phyloP scores from a whole-genome alignment of 805 yeast species.

The Candida odintsovae region DNA sequence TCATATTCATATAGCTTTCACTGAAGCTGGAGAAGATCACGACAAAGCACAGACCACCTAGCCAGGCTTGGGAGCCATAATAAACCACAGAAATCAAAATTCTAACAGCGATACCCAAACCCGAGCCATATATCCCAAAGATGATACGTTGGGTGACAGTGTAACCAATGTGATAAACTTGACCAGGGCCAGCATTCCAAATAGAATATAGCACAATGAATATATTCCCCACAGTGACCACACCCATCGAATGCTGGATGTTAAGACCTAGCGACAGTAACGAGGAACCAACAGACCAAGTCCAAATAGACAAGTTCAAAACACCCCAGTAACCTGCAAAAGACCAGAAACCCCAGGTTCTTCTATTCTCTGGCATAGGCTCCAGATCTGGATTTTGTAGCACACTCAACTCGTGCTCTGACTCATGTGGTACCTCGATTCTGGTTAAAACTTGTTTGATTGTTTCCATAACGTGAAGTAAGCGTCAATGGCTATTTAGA shows the following conservation, averaged over 20 bases:
- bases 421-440: conserved; percentile 22
- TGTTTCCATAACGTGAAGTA: background rate
- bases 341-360: conserved; percentile 33
- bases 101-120: conserved; percentile 34
- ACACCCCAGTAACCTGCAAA: conserved; percentile 31
- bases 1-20: conserved; percentile 29
- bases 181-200: conserved; percentile 35
- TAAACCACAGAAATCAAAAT: conserved; percentile 35
- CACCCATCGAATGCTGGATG: conserved; percentile 36
- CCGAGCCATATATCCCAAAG: conserved; percentile 37
- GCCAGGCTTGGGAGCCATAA: conserved; percentile 38
- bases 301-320: conserved; percentile 29
- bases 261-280: conserved; percentile 32
- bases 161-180: conserved; percentile 34
- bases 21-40: conserved; percentile 33
- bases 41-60: conserved; percentile 36
- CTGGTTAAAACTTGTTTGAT: conserved; percentile 4
- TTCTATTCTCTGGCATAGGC: conserved; percentile 32
- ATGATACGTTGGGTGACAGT: conserved; percentile 31
- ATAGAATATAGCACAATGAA: conserved; percentile 31
- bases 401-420: conserved; percentile 13
- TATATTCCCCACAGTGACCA: conserved; percentile 32
- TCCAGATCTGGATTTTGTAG: conserved; percentile 32
- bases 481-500: no score
- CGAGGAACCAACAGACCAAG: conserved; percentile 34